Evolutionary conservation across 2,329 filamentous ascomycete species (phyloP).

Genomic region (Beauveria scarabaeidicola): DNA sequence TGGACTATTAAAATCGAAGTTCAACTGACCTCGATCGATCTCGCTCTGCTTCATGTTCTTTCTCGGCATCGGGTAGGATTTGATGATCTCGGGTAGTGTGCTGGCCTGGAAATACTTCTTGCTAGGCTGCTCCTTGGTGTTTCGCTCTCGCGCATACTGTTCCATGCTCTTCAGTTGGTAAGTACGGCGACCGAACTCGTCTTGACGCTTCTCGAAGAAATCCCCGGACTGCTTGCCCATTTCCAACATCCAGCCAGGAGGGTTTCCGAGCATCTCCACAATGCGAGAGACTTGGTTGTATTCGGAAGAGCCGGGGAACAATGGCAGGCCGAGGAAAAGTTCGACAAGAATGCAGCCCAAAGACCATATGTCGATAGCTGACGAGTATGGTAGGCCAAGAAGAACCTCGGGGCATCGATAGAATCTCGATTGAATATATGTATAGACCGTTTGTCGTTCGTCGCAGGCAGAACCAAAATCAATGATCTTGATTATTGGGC

Average conservation of each 20-base stretch:
- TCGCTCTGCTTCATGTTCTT: slow-evolving; percentile 99
- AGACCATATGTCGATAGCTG: slow-evolving; percentile 99
- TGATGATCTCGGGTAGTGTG: slow-evolving; percentile 92
- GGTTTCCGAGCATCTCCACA: slow-evolving; percentile 94
- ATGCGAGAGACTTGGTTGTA: slow-evolving; percentile 98
- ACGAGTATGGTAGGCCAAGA: slow-evolving; percentile 92
- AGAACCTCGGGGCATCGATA: slow-evolving; percentile 95
- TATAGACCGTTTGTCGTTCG: slow-evolving; percentile 96
- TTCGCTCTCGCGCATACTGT: slow-evolving; percentile 91
- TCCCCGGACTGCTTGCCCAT: slow-evolving; percentile 97
- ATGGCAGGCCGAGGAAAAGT: slow-evolving; percentile 83
- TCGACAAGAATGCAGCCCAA: slow-evolving; percentile 97
- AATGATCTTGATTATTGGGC: slow-evolving; percentile 99
- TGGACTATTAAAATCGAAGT: neutral
- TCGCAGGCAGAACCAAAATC: slow-evolving; percentile 98
- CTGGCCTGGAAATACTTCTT: slow-evolving; percentile 98
- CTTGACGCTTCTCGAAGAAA: slow-evolving; percentile 87
- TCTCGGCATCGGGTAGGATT: slow-evolving; percentile 93
- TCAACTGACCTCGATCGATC: slow-evolving; percentile 73
- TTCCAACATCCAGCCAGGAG: slow-evolving; percentile 98
- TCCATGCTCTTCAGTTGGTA: slow-evolving; percentile 97
- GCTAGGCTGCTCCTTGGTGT: slow-evolving; percentile 95
- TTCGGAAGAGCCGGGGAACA: slow-evolving; percentile 95
- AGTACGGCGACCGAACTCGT: slow-evolving; percentile 85
- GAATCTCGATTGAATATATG: slow-evolving; percentile 97